Evolutionary conservation across 2,329 filamentous ascomycete species (phyloP), one percentile per base, ranked within the genome.

Genomic region (Ceratocystis lukuohia): DNA sequence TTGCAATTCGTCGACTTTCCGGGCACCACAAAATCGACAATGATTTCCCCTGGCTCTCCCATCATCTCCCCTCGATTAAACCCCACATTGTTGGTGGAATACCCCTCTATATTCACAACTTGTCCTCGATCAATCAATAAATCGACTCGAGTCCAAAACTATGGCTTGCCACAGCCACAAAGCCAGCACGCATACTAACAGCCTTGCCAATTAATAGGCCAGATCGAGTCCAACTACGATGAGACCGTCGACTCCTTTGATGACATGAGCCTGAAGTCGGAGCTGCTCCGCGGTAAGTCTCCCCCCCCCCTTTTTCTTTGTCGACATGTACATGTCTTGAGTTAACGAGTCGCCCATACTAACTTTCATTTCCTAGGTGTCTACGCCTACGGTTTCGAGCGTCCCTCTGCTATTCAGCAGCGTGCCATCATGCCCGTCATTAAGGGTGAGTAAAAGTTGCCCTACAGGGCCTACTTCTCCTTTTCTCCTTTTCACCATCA

Each of bases 181-280:
- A 48, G 22, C 45, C 4, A 17, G 37, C 17, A 22, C 15, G 17
- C 25, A 57, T 63, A 46, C 65, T 66, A 63, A 66, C 48, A 46
- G 44, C 20, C 15, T 20, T 25, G 28, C 20, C 65, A 22, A 30
- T 77, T 2, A 20, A 74, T 78, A 96, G 93, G 88, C 80, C 91
- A 96, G 83, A 99, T 99, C 85, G 95, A 99, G 86, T 96, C 92
- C 77, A 99, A 99, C 90, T 99, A 97, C 83, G 94, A 99, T 85
- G 92, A 97, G 86, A 92, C 93, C 75, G 93, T 94, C 80, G 95
- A 99, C 82, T 96, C 91, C 70, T 99, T 99, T 82, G 94, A 99
- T 81, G 85, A 92, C 74, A 99, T 99, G 94, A 88, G 87, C 81
- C 86, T 99, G 76, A 96, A 95, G 86, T 77, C 91, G 71, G 94